phyloP scores from a whole-genome alignment of 2,329 filamentous ascomycete species.

The Arthroderma uncinatum region DNA sequence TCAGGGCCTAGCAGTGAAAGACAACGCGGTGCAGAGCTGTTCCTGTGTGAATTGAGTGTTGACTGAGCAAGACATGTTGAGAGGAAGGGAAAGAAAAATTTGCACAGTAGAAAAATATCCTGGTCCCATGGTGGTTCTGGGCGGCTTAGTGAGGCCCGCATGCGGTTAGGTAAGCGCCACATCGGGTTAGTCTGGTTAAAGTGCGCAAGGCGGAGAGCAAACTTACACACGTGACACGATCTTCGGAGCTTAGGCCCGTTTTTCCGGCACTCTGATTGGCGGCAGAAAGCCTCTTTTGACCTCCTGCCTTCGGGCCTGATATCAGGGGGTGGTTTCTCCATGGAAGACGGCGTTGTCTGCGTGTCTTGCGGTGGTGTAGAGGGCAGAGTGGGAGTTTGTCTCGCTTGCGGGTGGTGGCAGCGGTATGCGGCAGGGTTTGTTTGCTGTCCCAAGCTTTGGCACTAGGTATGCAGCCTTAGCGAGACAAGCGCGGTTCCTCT shows the following conservation, averaged over 20 bases:
- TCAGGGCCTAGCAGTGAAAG: not conserved
- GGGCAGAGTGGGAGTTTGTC: not conserved
- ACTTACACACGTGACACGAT: not conserved
- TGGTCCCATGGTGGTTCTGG: not conserved
- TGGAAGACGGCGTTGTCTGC: too few relatives aligned
- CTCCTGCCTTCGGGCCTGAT: not conserved
- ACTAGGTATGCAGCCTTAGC: not conserved
- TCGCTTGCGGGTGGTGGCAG: not conserved
- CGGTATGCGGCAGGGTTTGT: not conserved
- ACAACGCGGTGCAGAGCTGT: not conserved
- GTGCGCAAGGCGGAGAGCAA: not conserved
- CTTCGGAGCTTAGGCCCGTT: not conserved
- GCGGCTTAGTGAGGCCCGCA: not conserved
- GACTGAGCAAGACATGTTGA: conserved; percentile 1
- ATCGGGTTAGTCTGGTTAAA: conserved; percentile 1
- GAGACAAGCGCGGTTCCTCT: not conserved
- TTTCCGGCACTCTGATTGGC: not conserved
- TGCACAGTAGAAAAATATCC: not conserved
- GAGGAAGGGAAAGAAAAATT: not conserved
- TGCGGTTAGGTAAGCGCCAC: not conserved
- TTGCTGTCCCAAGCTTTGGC: not conserved
- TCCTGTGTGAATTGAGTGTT: not conserved
- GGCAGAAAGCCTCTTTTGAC: not conserved
- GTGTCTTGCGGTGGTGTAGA: too few relatives aligned
- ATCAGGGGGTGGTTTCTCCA: too few relatives aligned